Evolutionary conservation across 495 filamentous ascomycete genomes (phyloP), one percentile per base, ranked within the genome.

Genomic region (Evernia prunastri): DNA sequence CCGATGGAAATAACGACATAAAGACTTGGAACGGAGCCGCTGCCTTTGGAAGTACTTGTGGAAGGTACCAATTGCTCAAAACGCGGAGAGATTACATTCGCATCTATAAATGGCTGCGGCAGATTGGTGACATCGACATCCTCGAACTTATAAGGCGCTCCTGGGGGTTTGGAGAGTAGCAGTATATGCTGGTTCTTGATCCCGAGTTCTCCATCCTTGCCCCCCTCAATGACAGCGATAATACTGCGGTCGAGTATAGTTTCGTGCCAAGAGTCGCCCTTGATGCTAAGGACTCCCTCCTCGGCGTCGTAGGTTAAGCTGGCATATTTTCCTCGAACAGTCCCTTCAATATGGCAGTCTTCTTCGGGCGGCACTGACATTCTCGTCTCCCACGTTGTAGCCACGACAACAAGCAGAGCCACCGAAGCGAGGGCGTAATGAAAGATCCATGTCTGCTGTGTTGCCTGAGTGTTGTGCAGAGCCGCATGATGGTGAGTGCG

Each of bases 1-100:
- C 71, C 72, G 0, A 82, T 87, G 8, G 91, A 96, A 58, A 96
- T 78, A 37, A 96, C 69, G 53, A 95, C 73, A 65, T 90, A 81
- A 1, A 91, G 64, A 42, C 73, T 73, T 42, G 67, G 66, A 31
- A 54, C 36, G 36, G 45, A 57, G 43, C 27, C 47, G 56, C 33
- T 27, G 18, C 13, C 13, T 17, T 57, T 17, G n/a, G 39, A 57
- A 20, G 31, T 17, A 29, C 31, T 58, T 20, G 27, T n/a, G 17
- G 27, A 54, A 9, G 51, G 29, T 11, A 54, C 27, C n/a, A 54
- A n/a, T 7, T 54, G 51, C 23, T 15, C 23, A 39, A 53, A 36
- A 12, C 33, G 45, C 18, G 56, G 42, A 25, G 64, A 61, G 6
- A 66, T 33, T 4, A 56, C 31, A 37, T 61, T 61, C 18, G 58